Percentiles rank a stretch among this genome's conserved stretches.
Conservation (phyloP, 352 stramenopile species). For the Globisporangium spinosum region DNA sequence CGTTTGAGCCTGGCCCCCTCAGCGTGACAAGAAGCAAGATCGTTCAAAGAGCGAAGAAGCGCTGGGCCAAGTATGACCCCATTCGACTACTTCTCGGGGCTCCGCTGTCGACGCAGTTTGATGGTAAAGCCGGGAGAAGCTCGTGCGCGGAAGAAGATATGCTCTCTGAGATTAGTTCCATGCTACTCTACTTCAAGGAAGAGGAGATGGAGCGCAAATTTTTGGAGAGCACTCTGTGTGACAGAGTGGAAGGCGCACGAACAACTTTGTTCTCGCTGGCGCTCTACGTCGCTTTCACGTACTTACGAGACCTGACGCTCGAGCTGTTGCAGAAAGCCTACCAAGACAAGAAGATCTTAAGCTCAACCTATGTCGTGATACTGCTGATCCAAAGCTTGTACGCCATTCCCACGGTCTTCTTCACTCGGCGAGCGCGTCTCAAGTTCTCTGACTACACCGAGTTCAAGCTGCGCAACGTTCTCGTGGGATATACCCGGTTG, state of each 20-base stretch:
- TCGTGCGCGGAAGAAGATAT: constrained; percentile 59
- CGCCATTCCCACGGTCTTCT: constrained; percentile 19
- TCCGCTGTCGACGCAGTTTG: constrained; percentile 30
- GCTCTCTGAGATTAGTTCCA: constrained; percentile 52
- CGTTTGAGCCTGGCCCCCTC: constrained; percentile 53
- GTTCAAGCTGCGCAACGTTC: constrained; percentile 54
- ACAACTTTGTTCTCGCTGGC: constrained; percentile 52
- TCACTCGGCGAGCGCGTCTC: constrained; percentile 32
- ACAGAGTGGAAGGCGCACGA: constrained; percentile 62
- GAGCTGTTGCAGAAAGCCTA: constrained; percentile 38
- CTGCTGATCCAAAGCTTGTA: constrained; percentile 39
- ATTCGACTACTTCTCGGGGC: constrained; percentile 52
- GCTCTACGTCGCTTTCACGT: constrained; percentile 62
- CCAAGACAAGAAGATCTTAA: constrained; percentile 15
- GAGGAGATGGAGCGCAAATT: constrained; percentile 75
- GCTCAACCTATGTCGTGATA: constrained; percentile 41
- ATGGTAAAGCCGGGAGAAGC: constrained; percentile 20
- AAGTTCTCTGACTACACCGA: constrained; percentile 63
- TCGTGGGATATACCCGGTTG: constrained; percentile 61
- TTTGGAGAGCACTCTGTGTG: constrained; percentile 52
- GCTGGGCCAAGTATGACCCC: constrained; percentile 59
- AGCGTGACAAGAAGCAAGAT: constrained; percentile 46
- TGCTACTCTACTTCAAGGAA: constrained; percentile 65
- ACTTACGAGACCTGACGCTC: constrained; percentile 53
- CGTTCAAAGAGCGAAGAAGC: constrained; percentile 43